Evolutionary conservation across 345 rosid species (phyloP).

Genomic region (Boechera divaricarpa): DNA sequence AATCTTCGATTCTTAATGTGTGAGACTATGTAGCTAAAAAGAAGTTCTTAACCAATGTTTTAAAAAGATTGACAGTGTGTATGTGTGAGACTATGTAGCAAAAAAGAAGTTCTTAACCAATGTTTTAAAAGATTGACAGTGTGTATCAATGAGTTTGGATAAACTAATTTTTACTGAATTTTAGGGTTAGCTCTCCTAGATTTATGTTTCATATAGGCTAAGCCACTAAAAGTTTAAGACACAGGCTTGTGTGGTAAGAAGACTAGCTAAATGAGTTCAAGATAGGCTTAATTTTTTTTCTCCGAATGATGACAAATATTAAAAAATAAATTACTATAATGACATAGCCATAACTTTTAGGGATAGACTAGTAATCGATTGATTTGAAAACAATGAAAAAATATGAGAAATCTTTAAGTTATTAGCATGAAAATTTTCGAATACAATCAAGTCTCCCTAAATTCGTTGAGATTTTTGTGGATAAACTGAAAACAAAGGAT

Average conservation of each 20-base stretch:
- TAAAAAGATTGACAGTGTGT: neutral
- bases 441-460: no score
- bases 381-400: no score
- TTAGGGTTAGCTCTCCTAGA: neutral
- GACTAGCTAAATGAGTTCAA: neutral
- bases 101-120: neutral
- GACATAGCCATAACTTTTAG: no score
- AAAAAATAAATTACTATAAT: no score
- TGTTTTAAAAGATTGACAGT: neutral
- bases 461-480: no score
- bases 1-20: neutral
- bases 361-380: no score
- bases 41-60: neutral
- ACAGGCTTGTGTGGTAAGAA: neutral
- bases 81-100: neutral
- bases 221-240: neutral
- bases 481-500: no score
- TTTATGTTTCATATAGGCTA: neutral
- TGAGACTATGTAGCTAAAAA: neutral
- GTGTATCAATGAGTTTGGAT: neutral
- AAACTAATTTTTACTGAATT: neutral
- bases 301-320: no score
- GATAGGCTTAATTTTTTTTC: no score
- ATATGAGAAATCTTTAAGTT: no score
- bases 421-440: no score